Percentiles rank a stretch among this genome's conserved stretches.
Evolutionary conservation across 305 asterid species (phyloP).

Genomic region (Fraxinus nigra): DNA sequence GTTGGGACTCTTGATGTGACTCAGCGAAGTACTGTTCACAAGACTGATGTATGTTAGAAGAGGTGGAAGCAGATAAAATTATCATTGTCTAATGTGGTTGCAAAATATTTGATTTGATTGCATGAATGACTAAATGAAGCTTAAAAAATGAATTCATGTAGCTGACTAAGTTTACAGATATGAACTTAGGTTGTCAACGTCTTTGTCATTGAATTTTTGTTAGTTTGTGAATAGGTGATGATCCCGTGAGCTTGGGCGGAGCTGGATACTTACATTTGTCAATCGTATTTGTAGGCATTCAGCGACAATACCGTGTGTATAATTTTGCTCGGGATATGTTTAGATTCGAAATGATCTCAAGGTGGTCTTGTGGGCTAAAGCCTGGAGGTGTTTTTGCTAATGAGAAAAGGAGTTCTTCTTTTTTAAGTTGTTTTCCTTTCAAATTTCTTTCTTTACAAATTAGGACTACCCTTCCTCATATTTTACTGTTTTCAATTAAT

Average conservation of each 20-base stretch:
- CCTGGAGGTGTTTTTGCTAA: background rate
- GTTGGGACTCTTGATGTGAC: background rate
- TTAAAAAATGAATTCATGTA: background rate
- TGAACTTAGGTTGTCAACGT: background rate
- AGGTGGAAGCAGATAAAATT: background rate
- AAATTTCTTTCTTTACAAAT: background rate
- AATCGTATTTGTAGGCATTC: background rate
- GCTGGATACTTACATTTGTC: background rate
- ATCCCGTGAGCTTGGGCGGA: background rate
- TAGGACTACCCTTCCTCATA: background rate
- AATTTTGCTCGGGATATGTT: background rate
- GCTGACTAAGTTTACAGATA: background rate
- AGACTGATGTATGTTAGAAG: background rate
- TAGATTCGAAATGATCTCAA: background rate
- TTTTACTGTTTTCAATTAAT: background rate
- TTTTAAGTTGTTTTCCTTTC: background rate
- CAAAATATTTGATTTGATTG: background rate
- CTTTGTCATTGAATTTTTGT: background rate
- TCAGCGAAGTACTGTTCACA: background rate
- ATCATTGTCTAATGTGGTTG: background rate
- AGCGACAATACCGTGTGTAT: background rate
- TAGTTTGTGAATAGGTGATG: background rate
- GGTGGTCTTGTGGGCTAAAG: background rate
- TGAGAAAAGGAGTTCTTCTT: background rate
- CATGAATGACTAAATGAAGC: background rate